Evolutionary conservation across 2,329 filamentous ascomycete species (phyloP).

Genomic region (Mollisiaceae sp.): DNA sequence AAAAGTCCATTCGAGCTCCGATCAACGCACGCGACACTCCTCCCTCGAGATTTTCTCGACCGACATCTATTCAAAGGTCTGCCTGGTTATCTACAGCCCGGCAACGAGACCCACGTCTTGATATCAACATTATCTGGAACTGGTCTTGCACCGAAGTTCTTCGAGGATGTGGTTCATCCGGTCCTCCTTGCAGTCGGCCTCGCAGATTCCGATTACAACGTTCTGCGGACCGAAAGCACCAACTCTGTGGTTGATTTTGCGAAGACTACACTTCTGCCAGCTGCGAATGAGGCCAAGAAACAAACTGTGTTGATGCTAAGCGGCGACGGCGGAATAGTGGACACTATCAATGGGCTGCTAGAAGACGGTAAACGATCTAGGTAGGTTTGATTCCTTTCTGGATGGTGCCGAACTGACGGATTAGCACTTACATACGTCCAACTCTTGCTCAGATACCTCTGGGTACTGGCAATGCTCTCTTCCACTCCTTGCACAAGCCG

Average conservation of each 20-base stretch:
- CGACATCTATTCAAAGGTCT: constrained; percentile 45
- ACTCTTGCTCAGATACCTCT: constrained; percentile 62
- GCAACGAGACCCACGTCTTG: constrained; percentile 59
- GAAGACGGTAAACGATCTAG: constrained; percentile 30
- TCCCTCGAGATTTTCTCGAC: constrained; percentile 47
- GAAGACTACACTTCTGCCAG: constrained; percentile 50
- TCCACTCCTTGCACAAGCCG: constrained; percentile 60
- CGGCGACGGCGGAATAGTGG: constrained; percentile 85
- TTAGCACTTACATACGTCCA: constrained; percentile 43
- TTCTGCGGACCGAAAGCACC: constrained; percentile 67
- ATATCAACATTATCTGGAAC: constrained; percentile 72
- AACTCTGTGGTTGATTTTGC: constrained; percentile 70
- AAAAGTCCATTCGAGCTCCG: constrained; percentile 38
- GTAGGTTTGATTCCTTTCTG: constrained; percentile 26
- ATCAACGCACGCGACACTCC: constrained; percentile 40
- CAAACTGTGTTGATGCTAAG: constrained; percentile 79
- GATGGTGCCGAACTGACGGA: constrained; percentile 30
- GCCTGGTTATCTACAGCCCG: constrained; percentile 45
- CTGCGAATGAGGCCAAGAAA: constrained; percentile 51
- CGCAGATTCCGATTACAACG: constrained; percentile 48
- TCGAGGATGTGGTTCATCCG: constrained; percentile 58
- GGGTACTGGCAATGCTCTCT: constrained; percentile 69
- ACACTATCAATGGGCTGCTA: constrained; percentile 74
- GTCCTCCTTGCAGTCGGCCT: constrained; percentile 56
- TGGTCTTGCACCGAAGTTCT: constrained; percentile 61